phyloP scores from a whole-genome alignment of 352 stramenopile genomes.

The Globisporangium middletonii region DNA sequence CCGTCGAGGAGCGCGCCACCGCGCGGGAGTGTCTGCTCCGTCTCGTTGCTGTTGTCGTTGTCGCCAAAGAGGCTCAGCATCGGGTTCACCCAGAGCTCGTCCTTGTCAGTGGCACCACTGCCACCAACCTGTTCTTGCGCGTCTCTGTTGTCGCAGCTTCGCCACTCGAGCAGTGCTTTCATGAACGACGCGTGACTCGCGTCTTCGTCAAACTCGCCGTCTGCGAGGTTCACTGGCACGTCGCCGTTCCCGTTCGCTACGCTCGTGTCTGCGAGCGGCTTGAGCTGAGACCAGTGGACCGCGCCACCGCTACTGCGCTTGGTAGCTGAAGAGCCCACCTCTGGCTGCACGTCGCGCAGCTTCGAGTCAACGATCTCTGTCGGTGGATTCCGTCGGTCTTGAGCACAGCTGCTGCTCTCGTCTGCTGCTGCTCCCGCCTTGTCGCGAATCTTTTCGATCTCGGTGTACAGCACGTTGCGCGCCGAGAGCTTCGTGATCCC shows the following conservation, averaged over 20 bases:
- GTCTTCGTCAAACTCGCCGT: constrained; percentile 75
- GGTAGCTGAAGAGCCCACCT: constrained; percentile 16
- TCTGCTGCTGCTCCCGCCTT: constrained; percentile 13
- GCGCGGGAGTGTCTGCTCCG: background rate
- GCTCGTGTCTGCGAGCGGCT: constrained; percentile 38
- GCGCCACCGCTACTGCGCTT: constrained; percentile 7
- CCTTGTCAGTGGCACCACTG: constrained; percentile 21
- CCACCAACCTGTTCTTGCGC: constrained; percentile 3
- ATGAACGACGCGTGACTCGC: constrained; percentile 69
- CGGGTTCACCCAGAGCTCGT: constrained; percentile 62
- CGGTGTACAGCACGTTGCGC: constrained; percentile 48
- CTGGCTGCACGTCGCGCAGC: constrained; percentile 32
- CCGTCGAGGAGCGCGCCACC: constrained; percentile 46
- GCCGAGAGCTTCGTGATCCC: constrained; percentile 47
- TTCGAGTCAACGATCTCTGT: constrained; percentile 58
- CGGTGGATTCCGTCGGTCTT: background rate
- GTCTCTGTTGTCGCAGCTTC: constrained; percentile 23
- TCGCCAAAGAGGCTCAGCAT: constrained; percentile 13
- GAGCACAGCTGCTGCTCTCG: background rate
- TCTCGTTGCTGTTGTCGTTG: constrained; percentile 7
- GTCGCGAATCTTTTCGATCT: constrained; percentile 44
- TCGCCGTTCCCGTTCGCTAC: constrained; percentile 14
- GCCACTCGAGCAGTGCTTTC: constrained; percentile 76
- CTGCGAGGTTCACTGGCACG: constrained; percentile 63
- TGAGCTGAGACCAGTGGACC: constrained; percentile 69